Conservation (phyloP, 192 early-diverging fungal genomes). For the Pilobolus umbonatus region DNA sequence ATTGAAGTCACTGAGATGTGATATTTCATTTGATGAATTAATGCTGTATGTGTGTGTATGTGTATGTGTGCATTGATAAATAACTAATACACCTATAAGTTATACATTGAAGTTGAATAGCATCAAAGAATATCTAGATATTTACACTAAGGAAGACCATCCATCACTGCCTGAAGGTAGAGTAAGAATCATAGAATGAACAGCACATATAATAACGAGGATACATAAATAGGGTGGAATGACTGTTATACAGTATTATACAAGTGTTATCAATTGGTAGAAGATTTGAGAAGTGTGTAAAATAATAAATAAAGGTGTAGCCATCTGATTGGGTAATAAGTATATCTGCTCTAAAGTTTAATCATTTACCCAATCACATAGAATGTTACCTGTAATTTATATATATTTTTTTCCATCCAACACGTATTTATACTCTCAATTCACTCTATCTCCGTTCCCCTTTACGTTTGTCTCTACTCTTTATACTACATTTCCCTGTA, state of each 20-base stretch:
- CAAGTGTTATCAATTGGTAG: no score
- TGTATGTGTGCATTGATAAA: no score
- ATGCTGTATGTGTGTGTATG: neutral
- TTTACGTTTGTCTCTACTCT: neutral
- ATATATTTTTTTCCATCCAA: neutral
- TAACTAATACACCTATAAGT: no score
- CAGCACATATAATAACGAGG: no score
- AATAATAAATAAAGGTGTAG: slow-evolving; percentile 7
- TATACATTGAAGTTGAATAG: no score
- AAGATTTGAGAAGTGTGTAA: no score
- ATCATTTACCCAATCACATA: neutral
- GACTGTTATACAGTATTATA: no score
- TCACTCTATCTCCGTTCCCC: neutral
- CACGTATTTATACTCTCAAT: neutral
- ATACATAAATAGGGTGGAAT: no score
- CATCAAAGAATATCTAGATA: no score
- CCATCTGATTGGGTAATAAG: neutral
- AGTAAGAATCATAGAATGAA: no score
- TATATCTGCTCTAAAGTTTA: neutral
- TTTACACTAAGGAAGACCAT: no score
- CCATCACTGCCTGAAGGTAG: no score
- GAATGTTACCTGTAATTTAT: neutral
- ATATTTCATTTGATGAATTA: neutral
- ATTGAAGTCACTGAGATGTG: neutral
- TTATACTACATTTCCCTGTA: neutral